phyloP scores from a whole-genome alignment of 768 basidiomycete species.

The Rhizopogon roseolus region DNA sequence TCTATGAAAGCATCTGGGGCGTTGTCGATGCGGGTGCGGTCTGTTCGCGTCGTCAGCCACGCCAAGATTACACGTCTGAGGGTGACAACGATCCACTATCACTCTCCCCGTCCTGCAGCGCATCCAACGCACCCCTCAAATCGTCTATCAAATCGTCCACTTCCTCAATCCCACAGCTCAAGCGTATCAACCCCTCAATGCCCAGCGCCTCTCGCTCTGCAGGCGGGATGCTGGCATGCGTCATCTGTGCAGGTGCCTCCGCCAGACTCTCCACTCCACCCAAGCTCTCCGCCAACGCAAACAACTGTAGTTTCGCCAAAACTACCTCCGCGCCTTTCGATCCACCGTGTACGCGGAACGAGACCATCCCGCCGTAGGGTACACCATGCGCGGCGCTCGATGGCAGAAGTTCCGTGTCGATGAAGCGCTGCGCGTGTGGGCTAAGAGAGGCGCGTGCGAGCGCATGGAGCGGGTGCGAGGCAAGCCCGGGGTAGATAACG shows the following conservation, averaged over 20 bases:
- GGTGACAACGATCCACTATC: background rate
- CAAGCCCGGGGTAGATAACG: conserved; percentile 85
- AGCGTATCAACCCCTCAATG: conserved; percentile 72
- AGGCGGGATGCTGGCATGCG: conserved; percentile 73
- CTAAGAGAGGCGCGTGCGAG: conserved; percentile 61
- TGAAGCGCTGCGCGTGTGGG: conserved; percentile 65
- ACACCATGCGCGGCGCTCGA: conserved; percentile 15
- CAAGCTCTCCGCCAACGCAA: conserved; percentile 81
- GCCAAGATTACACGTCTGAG: background rate
- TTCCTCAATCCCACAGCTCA: conserved; percentile 91
- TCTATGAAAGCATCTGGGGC: background rate
- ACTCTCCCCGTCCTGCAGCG: conserved; percentile 42
- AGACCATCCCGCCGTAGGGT: conserved; percentile 89
- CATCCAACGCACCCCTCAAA: conserved; percentile 44
- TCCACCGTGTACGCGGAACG: conserved; percentile 57
- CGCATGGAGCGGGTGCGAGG: conserved; percentile 58
- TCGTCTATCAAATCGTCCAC: conserved; percentile 63
- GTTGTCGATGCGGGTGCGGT: too few relatives aligned
- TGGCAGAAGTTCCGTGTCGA: conserved; percentile 33
- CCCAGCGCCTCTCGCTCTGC: conserved; percentile 66
- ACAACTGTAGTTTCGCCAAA: conserved; percentile 58
- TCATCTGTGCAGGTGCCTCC: conserved; percentile 87
- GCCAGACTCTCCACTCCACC: conserved; percentile 92
- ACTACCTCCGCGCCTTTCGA: conserved; percentile 58
- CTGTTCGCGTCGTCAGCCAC: background rate